phyloP scores from a whole-genome alignment of 2,329 filamentous ascomycete genomes.

The Colletotrichum kahawae region DNA sequence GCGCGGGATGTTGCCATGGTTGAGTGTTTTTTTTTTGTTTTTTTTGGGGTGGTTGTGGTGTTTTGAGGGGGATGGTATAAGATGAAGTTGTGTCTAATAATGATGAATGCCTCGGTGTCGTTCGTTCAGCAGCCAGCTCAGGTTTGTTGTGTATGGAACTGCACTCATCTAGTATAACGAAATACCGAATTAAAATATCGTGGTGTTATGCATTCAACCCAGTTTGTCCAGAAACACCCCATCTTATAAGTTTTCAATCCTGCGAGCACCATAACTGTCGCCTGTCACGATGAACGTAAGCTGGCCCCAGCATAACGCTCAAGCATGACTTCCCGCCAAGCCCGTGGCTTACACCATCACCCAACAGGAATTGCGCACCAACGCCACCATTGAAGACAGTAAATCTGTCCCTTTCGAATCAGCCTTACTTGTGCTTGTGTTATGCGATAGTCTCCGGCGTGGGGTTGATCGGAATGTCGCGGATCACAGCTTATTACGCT shows the following conservation, averaged over 20 bases:
- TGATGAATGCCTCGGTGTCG: neutral
- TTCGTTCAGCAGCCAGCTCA: neutral
- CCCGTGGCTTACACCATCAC: neutral
- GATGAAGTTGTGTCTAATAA: neutral
- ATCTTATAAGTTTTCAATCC: neutral
- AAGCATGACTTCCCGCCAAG: neutral
- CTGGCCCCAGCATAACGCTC: neutral
- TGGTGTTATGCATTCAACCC: neutral
- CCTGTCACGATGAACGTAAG: neutral
- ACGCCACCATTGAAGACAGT: neutral
- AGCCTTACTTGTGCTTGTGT: neutral
- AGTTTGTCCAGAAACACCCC: neutral
- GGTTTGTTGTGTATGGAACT: neutral
- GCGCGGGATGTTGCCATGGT: conserved; percentile 25
- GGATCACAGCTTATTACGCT: neutral
- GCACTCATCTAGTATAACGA: neutral
- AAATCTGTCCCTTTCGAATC: neutral
- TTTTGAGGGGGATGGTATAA: neutral
- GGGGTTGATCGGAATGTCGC: neutral
- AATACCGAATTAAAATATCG: neutral
- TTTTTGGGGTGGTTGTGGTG: neutral
- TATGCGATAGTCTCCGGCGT: neutral
- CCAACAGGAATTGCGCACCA: neutral
- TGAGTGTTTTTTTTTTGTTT: neutral
- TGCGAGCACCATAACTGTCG: neutral